A percentile compares a stretch with the other conserved stretches of the same genome.
Conservation (phyloP, 768 basidiomycete genomes). For the Podaxis sp. region DNA sequence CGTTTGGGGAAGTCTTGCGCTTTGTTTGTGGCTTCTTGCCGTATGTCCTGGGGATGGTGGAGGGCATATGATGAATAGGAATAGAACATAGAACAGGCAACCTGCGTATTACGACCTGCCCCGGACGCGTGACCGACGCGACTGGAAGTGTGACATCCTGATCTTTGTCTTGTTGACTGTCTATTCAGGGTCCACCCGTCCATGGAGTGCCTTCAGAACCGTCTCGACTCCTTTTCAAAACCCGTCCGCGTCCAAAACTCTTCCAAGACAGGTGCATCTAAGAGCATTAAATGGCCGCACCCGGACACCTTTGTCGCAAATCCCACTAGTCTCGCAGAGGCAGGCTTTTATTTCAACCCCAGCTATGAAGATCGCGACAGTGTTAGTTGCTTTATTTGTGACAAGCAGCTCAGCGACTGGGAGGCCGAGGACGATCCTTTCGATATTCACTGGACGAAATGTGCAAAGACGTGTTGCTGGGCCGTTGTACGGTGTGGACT, state of each 20-base stretch:
- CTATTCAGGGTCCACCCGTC: constrained; percentile 10
- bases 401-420: constrained; percentile 84
- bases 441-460: constrained; percentile 76
- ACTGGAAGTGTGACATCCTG: constrained; percentile 20
- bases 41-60: constrained; percentile 35
- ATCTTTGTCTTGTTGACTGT: constrained; percentile 15
- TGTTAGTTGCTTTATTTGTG: constrained; percentile 84
- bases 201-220: constrained; percentile 57
- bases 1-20: constrained; percentile 20
- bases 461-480: constrained; percentile 70
- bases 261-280: constrained; percentile 44
- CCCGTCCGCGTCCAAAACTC: constrained; percentile 61
- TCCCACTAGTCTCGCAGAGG: constrained; percentile 75
- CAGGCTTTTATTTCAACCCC: constrained; percentile 87
- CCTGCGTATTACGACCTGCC: constrained; percentile 12
- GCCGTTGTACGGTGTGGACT: constrained; percentile 77
- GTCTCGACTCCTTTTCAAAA: constrained; percentile 70
- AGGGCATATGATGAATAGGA: constrained; percentile 10
- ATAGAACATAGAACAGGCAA: background rate
- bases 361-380: constrained; percentile 67
- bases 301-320: constrained; percentile 63
- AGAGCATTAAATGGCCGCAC: constrained; percentile 78
- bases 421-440: constrained; percentile 84
- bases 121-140: constrained; percentile 38
- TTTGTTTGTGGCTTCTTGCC: constrained; percentile 30